These are phyloP conservation scores for Jaapia argillacea DNA, from an alignment of 768 basidiomycete species.

Conservation along the genomic window DNA sequence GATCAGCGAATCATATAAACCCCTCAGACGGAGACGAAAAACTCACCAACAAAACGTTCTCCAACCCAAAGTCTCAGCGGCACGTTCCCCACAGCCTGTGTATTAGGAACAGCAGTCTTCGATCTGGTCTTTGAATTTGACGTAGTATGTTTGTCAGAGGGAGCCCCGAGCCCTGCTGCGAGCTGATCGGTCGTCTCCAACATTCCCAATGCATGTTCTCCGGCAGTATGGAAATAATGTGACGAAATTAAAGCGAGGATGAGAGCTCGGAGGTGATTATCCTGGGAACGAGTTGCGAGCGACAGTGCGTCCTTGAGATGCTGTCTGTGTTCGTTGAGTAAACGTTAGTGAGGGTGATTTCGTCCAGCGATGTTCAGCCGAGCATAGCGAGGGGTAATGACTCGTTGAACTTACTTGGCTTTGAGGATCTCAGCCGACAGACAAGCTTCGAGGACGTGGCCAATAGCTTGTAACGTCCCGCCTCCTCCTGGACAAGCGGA, in stretches of 20 bases:
- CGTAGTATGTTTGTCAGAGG: conserved; percentile 13
- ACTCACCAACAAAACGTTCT: conserved; percentile 54
- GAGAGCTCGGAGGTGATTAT: conserved; percentile 66
- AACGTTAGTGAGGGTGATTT: neutral
- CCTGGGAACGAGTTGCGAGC: conserved; percentile 45
- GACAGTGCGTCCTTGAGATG: conserved; percentile 52
- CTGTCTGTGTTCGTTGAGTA: conserved; percentile 25
- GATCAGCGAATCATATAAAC: no score
- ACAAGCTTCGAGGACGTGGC: conserved; percentile 42
- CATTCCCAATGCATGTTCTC: conserved; percentile 58
- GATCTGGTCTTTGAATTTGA: conserved; percentile 6
- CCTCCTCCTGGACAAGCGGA: conserved; percentile 37
- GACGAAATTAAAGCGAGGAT: conserved; percentile 58
- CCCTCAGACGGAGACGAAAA: conserved; percentile 1
- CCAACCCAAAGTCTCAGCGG: conserved; percentile 65
- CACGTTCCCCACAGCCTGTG: conserved; percentile 42
- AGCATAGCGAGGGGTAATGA: conserved; percentile 4
- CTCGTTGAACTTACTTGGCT: conserved; percentile 41
- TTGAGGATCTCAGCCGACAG: conserved; percentile 41
- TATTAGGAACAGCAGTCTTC: conserved; percentile 4
- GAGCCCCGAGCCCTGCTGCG: conserved; percentile 60
- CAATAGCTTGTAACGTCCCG: conserved; percentile 44
- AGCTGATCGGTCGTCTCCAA: conserved; percentile 60
- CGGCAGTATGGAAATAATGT: conserved; percentile 63
- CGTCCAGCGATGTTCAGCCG: no score